Evolutionary conservation across 2,329 filamentous ascomycete genomes (phyloP).

Genomic region (Nemania diffusa): DNA sequence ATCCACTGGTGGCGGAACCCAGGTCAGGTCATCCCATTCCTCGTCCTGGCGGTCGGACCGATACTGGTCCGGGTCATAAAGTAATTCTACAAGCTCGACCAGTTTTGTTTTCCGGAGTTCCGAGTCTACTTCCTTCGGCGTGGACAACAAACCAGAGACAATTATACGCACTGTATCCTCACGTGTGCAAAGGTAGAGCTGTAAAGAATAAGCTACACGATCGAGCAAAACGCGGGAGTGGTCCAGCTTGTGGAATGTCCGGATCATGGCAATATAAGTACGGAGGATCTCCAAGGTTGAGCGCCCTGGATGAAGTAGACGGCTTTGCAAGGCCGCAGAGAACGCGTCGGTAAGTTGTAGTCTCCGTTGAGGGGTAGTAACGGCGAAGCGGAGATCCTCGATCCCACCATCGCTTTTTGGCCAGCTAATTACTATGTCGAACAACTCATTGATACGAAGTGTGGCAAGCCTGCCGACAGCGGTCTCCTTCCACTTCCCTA

Average conservation of each 20-base stretch:
- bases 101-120: slow-evolving; percentile 62
- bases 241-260: slow-evolving; percentile 79
- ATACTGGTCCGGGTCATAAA: slow-evolving; percentile 69
- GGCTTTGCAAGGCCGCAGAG: slow-evolving; percentile 69
- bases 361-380: slow-evolving; percentile 74
- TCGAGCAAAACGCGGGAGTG: slow-evolving; percentile 81
- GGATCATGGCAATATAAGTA: slow-evolving; percentile 82
- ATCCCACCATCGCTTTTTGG: slow-evolving; percentile 76
- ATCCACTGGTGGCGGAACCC: slow-evolving; percentile 92
- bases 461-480: slow-evolving; percentile 74
- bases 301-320: slow-evolving; percentile 78
- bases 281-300: slow-evolving; percentile 81
- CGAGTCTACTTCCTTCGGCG: slow-evolving; percentile 59
- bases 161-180: slow-evolving; percentile 83
- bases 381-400: slow-evolving; percentile 76
- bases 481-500: slow-evolving; percentile 77
- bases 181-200: slow-evolving; percentile 79
- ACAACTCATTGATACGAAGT: slow-evolving; percentile 76
- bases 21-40: slow-evolving; percentile 90
- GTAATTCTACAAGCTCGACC: slow-evolving; percentile 73
- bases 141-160: slow-evolving; percentile 76
- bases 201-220: slow-evolving; percentile 76
- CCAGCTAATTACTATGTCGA: slow-evolving; percentile 83
- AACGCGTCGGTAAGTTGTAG: slow-evolving; percentile 77
- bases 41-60: slow-evolving; percentile 65